These are phyloP conservation scores for Acidomyces sp. DNA, from an alignment of 495 filamentous ascomycete genomes.

Conservation along the genomic window DNA sequence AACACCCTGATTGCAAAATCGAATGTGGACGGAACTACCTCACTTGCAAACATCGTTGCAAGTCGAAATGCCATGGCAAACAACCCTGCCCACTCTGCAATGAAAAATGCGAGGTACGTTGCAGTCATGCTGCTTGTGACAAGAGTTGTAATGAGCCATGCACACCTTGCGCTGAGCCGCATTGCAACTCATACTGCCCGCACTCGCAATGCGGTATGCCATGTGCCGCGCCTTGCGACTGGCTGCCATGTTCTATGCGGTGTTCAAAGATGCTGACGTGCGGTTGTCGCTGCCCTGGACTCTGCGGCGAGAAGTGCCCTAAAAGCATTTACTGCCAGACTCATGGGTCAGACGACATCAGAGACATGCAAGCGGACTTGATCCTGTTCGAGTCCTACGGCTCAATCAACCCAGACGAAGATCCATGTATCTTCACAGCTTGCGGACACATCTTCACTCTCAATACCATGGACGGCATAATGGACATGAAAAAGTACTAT, in stretches of 20 bases:
- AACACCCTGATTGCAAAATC: slow-evolving; percentile 41
- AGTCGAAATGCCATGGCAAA: slow-evolving; percentile 39
- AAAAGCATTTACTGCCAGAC: slow-evolving; percentile 41
- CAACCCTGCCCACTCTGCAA: slow-evolving; percentile 42
- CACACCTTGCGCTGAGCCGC: slow-evolving; percentile 44
- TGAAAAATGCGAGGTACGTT: slow-evolving; percentile 46
- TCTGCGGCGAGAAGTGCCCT: slow-evolving; percentile 58
- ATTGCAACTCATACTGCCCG: slow-evolving; percentile 44
- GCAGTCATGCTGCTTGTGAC: slow-evolving; percentile 47
- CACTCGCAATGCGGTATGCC: slow-evolving; percentile 49
- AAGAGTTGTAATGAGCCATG: slow-evolving; percentile 52
- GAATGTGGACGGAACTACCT: slow-evolving; percentile 41
- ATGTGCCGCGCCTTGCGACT: slow-evolving; percentile 47
- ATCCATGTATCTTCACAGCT: slow-evolving; percentile 47
- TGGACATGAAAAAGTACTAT: slow-evolving; percentile 51
- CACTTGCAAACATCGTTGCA: slow-evolving; percentile 48
- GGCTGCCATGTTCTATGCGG: slow-evolving; percentile 51
- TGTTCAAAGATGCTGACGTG: slow-evolving; percentile 46
- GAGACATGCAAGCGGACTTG: slow-evolving; percentile 40
- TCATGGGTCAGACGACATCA: slow-evolving; percentile 35
- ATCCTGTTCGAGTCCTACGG: slow-evolving; percentile 37
- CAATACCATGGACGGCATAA: slow-evolving; percentile 49
- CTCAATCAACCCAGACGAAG: slow-evolving; percentile 43
- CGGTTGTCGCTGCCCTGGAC: slow-evolving; percentile 41
- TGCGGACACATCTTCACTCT: slow-evolving; percentile 57